phyloP scores from a whole-genome alignment of 2,329 filamentous ascomycete species.

The Xylaria hypoxylon region DNA sequence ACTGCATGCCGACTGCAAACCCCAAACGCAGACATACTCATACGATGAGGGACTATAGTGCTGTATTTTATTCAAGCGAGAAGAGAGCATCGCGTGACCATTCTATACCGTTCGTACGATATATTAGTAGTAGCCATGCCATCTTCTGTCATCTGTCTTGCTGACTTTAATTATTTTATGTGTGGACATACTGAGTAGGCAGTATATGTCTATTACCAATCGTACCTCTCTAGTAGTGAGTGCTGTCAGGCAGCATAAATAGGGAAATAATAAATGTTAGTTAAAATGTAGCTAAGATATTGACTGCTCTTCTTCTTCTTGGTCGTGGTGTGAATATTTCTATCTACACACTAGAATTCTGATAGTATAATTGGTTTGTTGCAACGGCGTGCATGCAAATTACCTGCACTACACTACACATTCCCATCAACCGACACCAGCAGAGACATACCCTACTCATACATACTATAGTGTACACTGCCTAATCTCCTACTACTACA shows the following conservation, averaged over 20 bases:
- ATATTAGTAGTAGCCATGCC: not conserved
- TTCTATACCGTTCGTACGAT: conserved; percentile 23
- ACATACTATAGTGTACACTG: too few relatives aligned
- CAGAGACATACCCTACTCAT: not conserved
- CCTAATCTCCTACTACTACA: too few relatives aligned
- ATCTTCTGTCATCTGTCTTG: conserved; percentile 1
- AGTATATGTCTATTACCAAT: too few relatives aligned
- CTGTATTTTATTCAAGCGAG: conserved; percentile 8
- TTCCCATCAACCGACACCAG: conserved; percentile 14
- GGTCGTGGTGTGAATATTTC: not conserved
- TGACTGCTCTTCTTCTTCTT: not conserved
- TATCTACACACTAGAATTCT: too few relatives aligned
- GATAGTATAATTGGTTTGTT: conserved; percentile 11
- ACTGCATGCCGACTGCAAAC: not conserved
- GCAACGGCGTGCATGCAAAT: conserved; percentile 17
- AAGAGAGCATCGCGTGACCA: conserved; percentile 32
- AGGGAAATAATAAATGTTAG: not conserved
- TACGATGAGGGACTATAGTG: conserved; percentile 17
- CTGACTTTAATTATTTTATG: not conserved
- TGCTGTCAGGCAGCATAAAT: not conserved
- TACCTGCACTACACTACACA: not conserved
- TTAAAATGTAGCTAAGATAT: conserved; percentile 2
- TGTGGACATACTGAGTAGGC: too few relatives aligned
- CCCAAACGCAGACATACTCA: conserved; percentile 1
- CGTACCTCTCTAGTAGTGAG: too few relatives aligned